Base-by-base conservation (phyloP, 495 filamentous ascomycete genomes). In the Glutinoglossum americanum region DNA sequence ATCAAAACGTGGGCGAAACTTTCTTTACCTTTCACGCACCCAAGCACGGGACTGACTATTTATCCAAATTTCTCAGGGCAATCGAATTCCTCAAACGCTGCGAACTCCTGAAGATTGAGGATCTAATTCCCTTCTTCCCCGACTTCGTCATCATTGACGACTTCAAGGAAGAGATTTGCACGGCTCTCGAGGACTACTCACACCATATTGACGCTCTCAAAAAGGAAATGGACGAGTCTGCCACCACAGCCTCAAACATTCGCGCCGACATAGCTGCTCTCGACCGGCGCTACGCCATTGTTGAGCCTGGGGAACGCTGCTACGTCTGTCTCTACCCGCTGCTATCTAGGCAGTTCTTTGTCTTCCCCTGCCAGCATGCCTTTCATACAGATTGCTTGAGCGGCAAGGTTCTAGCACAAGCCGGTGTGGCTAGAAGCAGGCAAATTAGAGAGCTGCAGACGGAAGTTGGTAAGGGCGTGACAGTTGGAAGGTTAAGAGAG, bases 81-180 rank as follows among this genome's bases (percentile, higher is more conserved):
- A 92, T 98, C 53, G 88, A 94, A 59, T 95, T 98, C 66, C 75
- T 98, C 15, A 83, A 84, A 61, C 84, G 86, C 15, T 96, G 90
- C 68, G 87, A 94, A 59, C 73, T 97, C 1, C 78, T 98, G 19
- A 81, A 83, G 60, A 98, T 98, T 62, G 92, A 98, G 65, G 93
- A 98, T 64, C 71, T 98, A 23, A 95, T 98, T 44, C 92, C 93
- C 0, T 95, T 96, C 72, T 98, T 98, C 72, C 93, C 92, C 0
- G 92, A 98, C 65, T 98, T 98, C 62, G 87, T 96, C n/a, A 83
- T 95, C 51, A 96, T 98, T 57, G 92, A 98, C 64, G 88, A 95
- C 69, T 97, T 98, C 74, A 96, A 98, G 67, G 87, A 94, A 55
- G 93, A 97, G 64, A 97, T 98, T 25, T 98, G 92, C 72, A 74